These are phyloP conservation scores for Wickerhamiella brachini DNA, from an alignment of 805 yeast genomes.

Conservation along the genomic window DNA sequence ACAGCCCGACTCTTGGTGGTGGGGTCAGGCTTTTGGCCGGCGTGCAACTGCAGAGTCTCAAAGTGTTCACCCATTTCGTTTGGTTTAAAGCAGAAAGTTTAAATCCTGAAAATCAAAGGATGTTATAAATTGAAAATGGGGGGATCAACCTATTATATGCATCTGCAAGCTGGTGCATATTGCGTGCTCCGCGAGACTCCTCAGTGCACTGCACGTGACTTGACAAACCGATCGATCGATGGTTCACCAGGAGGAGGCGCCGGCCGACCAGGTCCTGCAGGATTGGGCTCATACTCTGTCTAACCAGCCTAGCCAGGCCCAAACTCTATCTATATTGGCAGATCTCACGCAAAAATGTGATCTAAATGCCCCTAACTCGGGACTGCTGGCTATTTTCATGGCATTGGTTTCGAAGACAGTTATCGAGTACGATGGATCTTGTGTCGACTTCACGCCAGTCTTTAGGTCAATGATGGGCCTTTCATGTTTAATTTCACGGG, in stretches of 20 bases:
- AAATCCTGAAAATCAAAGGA: not conserved
- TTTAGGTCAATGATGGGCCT: not conserved
- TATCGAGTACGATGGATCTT: not conserved
- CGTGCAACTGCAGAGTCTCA: conserved; percentile 87
- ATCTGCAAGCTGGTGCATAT: not conserved
- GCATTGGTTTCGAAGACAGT: not conserved
- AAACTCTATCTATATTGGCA: not conserved
- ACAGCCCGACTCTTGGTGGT: conserved; percentile 70
- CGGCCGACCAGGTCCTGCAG: not conserved
- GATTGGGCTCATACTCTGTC: not conserved
- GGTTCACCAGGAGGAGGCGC: not conserved
- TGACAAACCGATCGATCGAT: not conserved
- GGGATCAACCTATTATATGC: not conserved
- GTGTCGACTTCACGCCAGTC: not conserved
- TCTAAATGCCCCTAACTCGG: not conserved
- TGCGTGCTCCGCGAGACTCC: not conserved
- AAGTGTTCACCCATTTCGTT: conserved; percentile 6
- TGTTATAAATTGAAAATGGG: not conserved
- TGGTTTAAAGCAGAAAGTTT: too few relatives aligned
- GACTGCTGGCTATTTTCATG: not conserved
- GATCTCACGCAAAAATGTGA: not conserved
- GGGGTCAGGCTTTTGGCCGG: conserved; percentile 69
- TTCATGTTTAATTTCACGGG: not conserved
- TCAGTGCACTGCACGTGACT: not conserved
- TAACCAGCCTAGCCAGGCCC: not conserved